A percentile compares a stretch with the other conserved stretches of the same genome.
phyloP scores from a whole-genome alignment of 169 alveolate species.

The Eimeria necatrix region DNA sequence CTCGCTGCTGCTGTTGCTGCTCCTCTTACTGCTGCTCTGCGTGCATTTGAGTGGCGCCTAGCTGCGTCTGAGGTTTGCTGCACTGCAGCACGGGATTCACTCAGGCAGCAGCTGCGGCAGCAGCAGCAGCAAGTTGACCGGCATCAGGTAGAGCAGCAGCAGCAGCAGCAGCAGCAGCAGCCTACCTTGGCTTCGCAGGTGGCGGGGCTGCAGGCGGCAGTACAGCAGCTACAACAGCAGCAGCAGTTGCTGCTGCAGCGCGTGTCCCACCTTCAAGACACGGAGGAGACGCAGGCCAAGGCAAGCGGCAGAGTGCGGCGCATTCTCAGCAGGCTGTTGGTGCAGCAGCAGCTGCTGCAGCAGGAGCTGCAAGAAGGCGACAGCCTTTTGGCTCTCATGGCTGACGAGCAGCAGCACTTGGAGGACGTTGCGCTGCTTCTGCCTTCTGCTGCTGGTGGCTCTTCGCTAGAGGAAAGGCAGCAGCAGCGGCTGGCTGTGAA shows the following conservation, averaged over 20 bases:
- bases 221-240: conserved; percentile 42
- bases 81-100: conserved; percentile 35
- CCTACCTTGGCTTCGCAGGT: conserved; percentile 33
- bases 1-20: conserved; percentile 64
- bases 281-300: conserved; percentile 48
- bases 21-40: conserved; percentile 58
- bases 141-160: conserved; percentile 37
- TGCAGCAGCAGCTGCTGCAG: conserved; percentile 70
- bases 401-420: conserved; percentile 57
- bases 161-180: conserved; percentile 46
- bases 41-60: conserved; percentile 41
- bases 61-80: conserved; percentile 43
- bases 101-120: conserved; percentile 57
- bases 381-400: background rate
- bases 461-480: background rate
- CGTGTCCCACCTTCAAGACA: background rate
- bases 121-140: conserved; percentile 32
- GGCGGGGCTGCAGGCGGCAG: conserved; percentile 40
- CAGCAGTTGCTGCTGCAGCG: conserved; percentile 61
- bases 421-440: conserved; percentile 45
- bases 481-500: conserved; percentile 21
- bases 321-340: conserved; percentile 25
- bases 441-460: conserved; percentile 3
- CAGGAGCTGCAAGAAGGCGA: conserved; percentile 44
- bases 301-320: conserved; percentile 51